These are phyloP conservation scores for Beauveria sp. DNA, from an alignment of 2,329 filamentous ascomycete species.

Conservation along the genomic window DNA sequence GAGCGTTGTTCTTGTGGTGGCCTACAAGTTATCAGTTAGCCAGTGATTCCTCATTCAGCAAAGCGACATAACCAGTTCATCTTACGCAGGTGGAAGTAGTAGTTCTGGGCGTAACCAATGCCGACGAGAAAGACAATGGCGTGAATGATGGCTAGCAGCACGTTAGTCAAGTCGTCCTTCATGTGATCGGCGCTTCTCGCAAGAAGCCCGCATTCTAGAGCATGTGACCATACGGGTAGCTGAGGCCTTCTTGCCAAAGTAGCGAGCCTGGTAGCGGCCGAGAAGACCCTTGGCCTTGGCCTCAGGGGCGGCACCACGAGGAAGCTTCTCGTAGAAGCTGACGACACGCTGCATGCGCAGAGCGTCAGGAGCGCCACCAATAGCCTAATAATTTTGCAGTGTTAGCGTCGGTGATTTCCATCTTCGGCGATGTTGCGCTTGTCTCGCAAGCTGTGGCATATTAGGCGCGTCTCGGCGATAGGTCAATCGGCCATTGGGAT, in stretches of 20 bases:
- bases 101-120: constrained; percentile 93
- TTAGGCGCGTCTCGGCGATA: constrained; percentile 7
- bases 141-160: constrained; percentile 71
- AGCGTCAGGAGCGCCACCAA: constrained; percentile 91
- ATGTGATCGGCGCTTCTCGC: constrained; percentile 4
- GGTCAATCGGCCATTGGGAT: neutral
- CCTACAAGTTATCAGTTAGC: constrained; percentile 45
- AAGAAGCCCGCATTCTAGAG: constrained; percentile 19
- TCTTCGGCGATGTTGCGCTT: neutral
- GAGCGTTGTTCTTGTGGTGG: constrained; percentile 99
- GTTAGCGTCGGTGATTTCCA: neutral
- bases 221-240: constrained; percentile 63
- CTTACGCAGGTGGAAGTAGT: constrained; percentile 99
- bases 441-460: neutral
- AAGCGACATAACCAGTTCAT: neutral
- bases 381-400: constrained; percentile 52
- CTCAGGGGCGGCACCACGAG: constrained; percentile 82
- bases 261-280: constrained; percentile 79
- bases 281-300: constrained; percentile 74
- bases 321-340: constrained; percentile 97
- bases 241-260: constrained; percentile 93
- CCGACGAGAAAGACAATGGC: constrained; percentile 68
- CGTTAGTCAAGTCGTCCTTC: constrained; percentile 16
- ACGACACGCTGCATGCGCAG: constrained; percentile 97
- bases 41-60: neutral